phyloP scores from a whole-genome alignment of 257 asterid species.

The Nicotiana attenuata region DNA sequence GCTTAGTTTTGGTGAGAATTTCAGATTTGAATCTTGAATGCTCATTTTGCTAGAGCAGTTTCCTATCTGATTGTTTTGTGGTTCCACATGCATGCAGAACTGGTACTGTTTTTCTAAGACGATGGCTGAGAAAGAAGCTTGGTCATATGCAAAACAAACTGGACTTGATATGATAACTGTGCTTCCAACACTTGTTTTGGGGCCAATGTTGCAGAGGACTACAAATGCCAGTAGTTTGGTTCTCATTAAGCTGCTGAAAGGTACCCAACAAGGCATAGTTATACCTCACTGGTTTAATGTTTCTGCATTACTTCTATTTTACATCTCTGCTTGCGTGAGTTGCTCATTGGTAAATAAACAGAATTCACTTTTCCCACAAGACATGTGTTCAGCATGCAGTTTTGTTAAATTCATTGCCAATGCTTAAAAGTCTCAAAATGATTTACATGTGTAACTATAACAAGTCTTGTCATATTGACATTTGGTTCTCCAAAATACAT shows the following conservation, averaged over 20 bases:
- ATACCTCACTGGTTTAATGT: background rate
- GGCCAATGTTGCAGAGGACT: conserved; percentile 63
- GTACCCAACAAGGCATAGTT: conserved; percentile 18
- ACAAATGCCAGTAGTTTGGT: conserved; percentile 53
- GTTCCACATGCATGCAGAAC: conserved; percentile 36
- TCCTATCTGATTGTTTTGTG: background rate
- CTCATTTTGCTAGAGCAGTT: background rate
- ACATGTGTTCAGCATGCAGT: background rate
- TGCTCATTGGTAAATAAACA: background rate
- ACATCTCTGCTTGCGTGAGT: background rate
- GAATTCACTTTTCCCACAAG: background rate
- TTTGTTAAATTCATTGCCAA: background rate
- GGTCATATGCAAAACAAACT: conserved; percentile 46
- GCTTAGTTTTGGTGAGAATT: background rate
- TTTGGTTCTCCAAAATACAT: background rate
- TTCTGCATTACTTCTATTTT: background rate
- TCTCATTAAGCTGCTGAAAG: conserved; percentile 53
- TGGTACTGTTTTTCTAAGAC: conserved; percentile 81
- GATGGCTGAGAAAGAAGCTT: conserved; percentile 64
- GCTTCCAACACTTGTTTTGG: conserved; percentile 52
- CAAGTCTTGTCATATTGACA: background rate
- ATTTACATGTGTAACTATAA: background rate
- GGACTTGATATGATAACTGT: conserved; percentile 58
- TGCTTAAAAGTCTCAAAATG: background rate
- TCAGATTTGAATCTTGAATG: background rate